Evolutionary conservation across 2,329 filamentous ascomycete genomes (phyloP).

Genomic region (Fusarium armeniacum): DNA sequence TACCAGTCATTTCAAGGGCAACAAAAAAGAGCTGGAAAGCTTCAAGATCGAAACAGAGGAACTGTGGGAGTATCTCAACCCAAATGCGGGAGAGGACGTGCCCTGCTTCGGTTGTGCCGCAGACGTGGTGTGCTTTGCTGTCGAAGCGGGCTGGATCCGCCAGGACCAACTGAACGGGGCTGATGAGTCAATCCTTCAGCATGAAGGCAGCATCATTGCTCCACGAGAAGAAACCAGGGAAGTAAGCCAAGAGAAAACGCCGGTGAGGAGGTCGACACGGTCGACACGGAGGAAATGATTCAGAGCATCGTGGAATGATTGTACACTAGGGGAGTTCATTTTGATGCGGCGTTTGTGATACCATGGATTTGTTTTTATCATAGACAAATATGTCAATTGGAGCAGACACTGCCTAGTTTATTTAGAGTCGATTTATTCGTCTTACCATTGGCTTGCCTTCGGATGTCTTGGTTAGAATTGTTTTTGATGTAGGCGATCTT

Average conservation of each 20-base stretch:
- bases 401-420: background rate
- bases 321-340: conserved; percentile 22
- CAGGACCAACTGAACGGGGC: conserved; percentile 64
- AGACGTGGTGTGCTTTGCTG: conserved; percentile 69
- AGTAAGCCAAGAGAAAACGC: conserved; percentile 39
- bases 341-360: conserved; percentile 34
- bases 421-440: conserved; percentile 6
- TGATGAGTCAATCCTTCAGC: conserved; percentile 54
- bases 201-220: conserved; percentile 60
- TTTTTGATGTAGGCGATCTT: background rate
- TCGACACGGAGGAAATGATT: conserved; percentile 43
- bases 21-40: conserved; percentile 59
- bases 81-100: conserved; percentile 61
- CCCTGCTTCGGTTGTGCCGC: conserved; percentile 68
- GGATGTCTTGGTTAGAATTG: conserved; percentile 14
- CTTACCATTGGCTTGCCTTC: background rate
- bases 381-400: conserved; percentile 3
- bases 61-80: conserved; percentile 68
- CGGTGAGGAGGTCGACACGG: conserved; percentile 48
- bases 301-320: conserved; percentile 7
- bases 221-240: conserved; percentile 48
- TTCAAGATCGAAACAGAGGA: conserved; percentile 67
- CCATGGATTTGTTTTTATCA: conserved; percentile 22
- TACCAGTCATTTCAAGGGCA: conserved; percentile 61
- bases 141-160: conserved; percentile 70